Evolutionary conservation across 345 rosid species (phyloP).

Genomic region (Eucalyptus pauciflora): DNA sequence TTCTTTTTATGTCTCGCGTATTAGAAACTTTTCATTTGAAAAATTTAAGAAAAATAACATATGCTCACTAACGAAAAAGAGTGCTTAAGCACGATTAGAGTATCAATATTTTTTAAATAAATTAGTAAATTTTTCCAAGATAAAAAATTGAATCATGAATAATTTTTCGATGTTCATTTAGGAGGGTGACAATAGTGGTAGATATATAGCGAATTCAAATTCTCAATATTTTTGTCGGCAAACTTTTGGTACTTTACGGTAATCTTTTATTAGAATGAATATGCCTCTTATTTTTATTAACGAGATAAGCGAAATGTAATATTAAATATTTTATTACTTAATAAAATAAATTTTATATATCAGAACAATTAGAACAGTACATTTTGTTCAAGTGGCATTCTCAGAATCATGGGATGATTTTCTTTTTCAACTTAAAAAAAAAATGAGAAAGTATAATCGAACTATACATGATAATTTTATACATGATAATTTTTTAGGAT

Average conservation of each 20-base stretch:
- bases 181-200: neutral
- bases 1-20: too few species aligned
- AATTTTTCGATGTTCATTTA: too few species aligned
- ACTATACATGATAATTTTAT: neutral
- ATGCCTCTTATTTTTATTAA: too few species aligned
- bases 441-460: neutral
- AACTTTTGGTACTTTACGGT: too few species aligned
- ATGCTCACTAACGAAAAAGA: neutral
- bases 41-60: too few species aligned
- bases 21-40: too few species aligned
- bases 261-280: too few species aligned
- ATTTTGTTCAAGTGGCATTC: neutral
- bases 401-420: neutral
- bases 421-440: neutral
- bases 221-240: neutral
- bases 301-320: neutral
- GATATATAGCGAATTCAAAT: too few species aligned
- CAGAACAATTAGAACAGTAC: neutral
- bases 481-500: neutral
- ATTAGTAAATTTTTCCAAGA: too few species aligned
- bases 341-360: neutral
- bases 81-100: neutral
- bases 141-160: neutral
- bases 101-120: neutral
- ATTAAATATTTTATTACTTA: neutral